A percentile compares a stretch with the other conserved stretches of the same genome.
Evolutionary conservation across 1,284 basidiomycete genomes (phyloP).

Genomic region (Stygiomarasmius scandens): DNA sequence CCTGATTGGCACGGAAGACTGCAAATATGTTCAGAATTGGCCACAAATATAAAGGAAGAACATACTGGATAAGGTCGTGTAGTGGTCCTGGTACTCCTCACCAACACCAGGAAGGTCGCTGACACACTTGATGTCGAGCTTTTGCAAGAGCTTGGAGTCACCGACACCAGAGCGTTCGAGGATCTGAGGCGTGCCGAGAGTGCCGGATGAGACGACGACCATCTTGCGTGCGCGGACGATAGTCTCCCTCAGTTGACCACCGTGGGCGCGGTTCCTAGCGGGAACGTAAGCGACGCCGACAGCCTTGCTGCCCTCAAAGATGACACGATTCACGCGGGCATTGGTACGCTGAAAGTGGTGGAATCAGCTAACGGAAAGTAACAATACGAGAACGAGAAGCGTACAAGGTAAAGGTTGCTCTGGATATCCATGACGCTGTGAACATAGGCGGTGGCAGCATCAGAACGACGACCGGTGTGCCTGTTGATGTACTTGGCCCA

Average conservation of each 20-base stretch:
- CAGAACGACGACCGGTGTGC: conserved; percentile 70
- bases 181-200: conserved; percentile 72
- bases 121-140: conserved; percentile 61
- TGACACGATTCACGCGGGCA: conserved; percentile 66
- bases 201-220: conserved; percentile 67
- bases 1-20: conserved; percentile 72
- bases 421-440: conserved; percentile 73
- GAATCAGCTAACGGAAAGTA: too few relatives aligned
- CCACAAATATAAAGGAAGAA: neutral
- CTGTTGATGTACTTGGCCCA: conserved; percentile 79
- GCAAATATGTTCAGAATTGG: neutral
- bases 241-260: conserved; percentile 57
- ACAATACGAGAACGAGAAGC: neutral
- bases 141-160: conserved; percentile 52
- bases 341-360: conserved; percentile 46
- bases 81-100: conserved; percentile 75
- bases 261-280: conserved; percentile 57
- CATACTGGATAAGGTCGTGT: conserved; percentile 66
- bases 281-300: conserved; percentile 74
- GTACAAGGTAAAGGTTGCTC: conserved; percentile 56
- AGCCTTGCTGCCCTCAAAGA: conserved; percentile 73
- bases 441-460: conserved; percentile 70
- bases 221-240: conserved; percentile 65
- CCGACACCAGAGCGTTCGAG: conserved; percentile 74
- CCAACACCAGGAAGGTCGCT: conserved; percentile 74